Evolutionary conservation across 768 basidiomycete species (phyloP).

Genomic region (Daedalea quercina): DNA sequence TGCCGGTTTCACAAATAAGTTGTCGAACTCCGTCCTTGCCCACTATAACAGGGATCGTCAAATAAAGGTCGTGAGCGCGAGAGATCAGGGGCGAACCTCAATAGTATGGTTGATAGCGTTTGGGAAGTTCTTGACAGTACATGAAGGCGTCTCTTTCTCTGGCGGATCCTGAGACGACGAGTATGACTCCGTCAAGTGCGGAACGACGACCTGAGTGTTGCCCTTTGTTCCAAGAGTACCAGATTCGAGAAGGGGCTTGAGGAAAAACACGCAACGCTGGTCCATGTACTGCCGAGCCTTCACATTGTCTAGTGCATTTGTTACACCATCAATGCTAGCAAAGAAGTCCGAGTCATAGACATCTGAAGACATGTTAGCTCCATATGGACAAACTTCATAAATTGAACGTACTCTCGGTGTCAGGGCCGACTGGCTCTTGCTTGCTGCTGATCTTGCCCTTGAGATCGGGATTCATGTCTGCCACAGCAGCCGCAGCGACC

Average conservation of each 20-base stretch:
- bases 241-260: slow-evolving; percentile 93
- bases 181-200: slow-evolving; percentile 93
- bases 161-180: slow-evolving; percentile 98
- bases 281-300: slow-evolving; percentile 99
- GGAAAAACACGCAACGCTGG: slow-evolving; percentile 92
- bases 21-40: slow-evolving; percentile 90
- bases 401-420: slow-evolving; percentile 75
- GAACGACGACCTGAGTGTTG: slow-evolving; percentile 92
- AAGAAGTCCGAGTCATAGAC: slow-evolving; percentile 90
- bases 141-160: slow-evolving; percentile 94
- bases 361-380: slow-evolving; percentile 38
- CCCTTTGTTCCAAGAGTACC: slow-evolving; percentile 98
- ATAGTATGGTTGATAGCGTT: slow-evolving; percentile 98
- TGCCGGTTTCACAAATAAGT: slow-evolving; percentile 87
- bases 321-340: slow-evolving; percentile 81
- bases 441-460: slow-evolving; percentile 79
- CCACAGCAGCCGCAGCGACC: slow-evolving; percentile 84
- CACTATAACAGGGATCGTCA: slow-evolving; percentile 44
- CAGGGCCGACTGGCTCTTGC: slow-evolving; percentile 90
- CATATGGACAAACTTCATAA: not conserved
- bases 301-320: slow-evolving; percentile 96
- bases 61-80: not conserved
- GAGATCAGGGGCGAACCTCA: slow-evolving; percentile 48
- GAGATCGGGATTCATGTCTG: slow-evolving; percentile 93
- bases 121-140: slow-evolving; percentile 98